phyloP scores from a whole-genome alignment of 2,329 filamentous ascomycete genomes.

The Neoarthrinium moseri region DNA sequence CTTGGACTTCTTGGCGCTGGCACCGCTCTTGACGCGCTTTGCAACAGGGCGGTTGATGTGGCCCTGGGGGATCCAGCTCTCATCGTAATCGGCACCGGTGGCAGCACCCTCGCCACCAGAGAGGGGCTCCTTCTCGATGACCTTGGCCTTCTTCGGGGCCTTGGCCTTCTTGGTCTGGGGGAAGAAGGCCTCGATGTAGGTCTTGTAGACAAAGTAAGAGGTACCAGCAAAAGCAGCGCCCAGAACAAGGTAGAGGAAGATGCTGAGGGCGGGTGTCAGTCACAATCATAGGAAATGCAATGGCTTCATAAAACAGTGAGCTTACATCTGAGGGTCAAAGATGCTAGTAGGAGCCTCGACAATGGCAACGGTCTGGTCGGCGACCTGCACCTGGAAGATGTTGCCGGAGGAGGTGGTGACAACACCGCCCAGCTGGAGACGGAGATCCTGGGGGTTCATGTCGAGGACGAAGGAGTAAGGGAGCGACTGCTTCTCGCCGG shows the following conservation, averaged over 20 bases:
- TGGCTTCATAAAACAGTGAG: no score
- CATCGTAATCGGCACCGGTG: constrained; percentile 72
- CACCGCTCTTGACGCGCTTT: constrained; percentile 62
- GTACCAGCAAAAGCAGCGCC: constrained; percentile 73
- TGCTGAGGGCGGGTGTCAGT: constrained; percentile 53
- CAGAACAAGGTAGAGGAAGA: constrained; percentile 97
- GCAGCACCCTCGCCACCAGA: constrained; percentile 71
- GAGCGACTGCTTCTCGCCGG: constrained; percentile 73
- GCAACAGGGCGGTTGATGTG: constrained; percentile 85
- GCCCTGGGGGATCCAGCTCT: constrained; percentile 89
- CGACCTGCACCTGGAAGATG: constrained; percentile 75
- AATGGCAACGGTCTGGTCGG: constrained; percentile 79
- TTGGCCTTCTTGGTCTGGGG: constrained; percentile 69
- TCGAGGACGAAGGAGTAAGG: constrained; percentile 86
- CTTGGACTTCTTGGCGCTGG: constrained; percentile 43
- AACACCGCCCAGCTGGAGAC: constrained; percentile 73
- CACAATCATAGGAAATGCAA: constrained; percentile 59
- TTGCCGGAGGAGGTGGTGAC: constrained; percentile 64
- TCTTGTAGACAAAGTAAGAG: constrained; percentile 96
- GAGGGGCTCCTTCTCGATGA: constrained; percentile 56
- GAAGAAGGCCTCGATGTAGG: constrained; percentile 95
- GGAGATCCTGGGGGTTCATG: constrained; percentile 88
- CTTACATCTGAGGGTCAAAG: constrained; percentile 94
- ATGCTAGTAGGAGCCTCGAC: constrained; percentile 90
- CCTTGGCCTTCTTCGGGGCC: constrained; percentile 62